A percentile compares a stretch with the other conserved stretches of the same genome.
phyloP scores from a whole-genome alignment of 768 basidiomycete genomes.

The Grammothele lineata region DNA sequence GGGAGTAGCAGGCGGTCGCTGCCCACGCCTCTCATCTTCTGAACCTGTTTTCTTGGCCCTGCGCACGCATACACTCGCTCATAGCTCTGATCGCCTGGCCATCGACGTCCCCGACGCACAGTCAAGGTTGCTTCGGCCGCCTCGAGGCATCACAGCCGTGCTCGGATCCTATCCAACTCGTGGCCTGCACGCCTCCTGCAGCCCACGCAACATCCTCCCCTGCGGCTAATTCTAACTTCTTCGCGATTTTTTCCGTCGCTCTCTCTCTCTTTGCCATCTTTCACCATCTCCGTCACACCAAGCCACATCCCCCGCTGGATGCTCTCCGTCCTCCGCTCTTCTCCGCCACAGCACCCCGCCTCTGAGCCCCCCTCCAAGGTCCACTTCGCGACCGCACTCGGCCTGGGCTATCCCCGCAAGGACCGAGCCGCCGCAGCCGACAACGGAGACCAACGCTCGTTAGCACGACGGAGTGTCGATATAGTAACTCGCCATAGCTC shows the following conservation, averaged over 20 bases:
- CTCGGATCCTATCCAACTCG: conserved; percentile 29
- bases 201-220: conserved; percentile 25
- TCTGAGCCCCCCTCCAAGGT: conserved; percentile 34
- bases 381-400: conserved; percentile 47
- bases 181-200: conserved; percentile 33
- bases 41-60: not conserved
- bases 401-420: conserved; percentile 34
- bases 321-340: conserved; percentile 25
- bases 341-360: conserved; percentile 26
- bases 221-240: conserved; percentile 23
- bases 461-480: conserved; percentile 42
- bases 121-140: conserved; percentile 1
- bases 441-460: conserved; percentile 26
- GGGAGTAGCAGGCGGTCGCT: too few relatives aligned
- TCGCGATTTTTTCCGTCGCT: conserved; percentile 20
- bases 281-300: too few relatives aligned
- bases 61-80: conserved; percentile 6
- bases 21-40: too few relatives aligned
- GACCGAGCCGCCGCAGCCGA: conserved; percentile 23
- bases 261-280: conserved; percentile 20
- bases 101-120: conserved; percentile 1
- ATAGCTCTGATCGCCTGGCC: conserved; percentile 9
- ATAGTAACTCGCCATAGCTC: conserved; percentile 35
- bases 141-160: conserved; percentile 13
- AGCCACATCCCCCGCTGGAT: too few relatives aligned